A percentile compares a stretch with the other conserved stretches of the same genome.
Evolutionary conservation across 331 rosid genomes (phyloP).

Genomic region (Quercus tomentella): DNA sequence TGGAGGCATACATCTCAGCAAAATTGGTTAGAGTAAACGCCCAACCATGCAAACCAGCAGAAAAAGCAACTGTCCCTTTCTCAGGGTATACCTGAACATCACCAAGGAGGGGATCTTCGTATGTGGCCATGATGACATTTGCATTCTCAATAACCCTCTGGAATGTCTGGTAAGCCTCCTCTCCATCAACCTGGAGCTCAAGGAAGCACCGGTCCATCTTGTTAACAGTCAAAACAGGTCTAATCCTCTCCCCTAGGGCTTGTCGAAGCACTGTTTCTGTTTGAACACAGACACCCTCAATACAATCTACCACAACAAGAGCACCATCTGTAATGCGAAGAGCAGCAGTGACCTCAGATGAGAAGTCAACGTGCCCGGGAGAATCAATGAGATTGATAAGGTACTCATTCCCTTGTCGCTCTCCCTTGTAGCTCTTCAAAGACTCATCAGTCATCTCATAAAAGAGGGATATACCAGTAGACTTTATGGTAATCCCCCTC

Average conservation of each 20-base stretch:
- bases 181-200: slow-evolving; percentile 92
- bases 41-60: slow-evolving; percentile 87
- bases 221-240: slow-evolving; percentile 81
- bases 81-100: slow-evolving; percentile 56
- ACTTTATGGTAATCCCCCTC: slow-evolving; percentile 88
- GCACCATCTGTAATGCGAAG: slow-evolving; percentile 58
- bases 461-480: slow-evolving; percentile 86
- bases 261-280: slow-evolving; percentile 76
- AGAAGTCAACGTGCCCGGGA: slow-evolving; percentile 89
- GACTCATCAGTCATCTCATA: slow-evolving; percentile 64
- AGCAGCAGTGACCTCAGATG: slow-evolving; percentile 82
- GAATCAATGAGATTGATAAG: slow-evolving; percentile 91
- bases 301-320: slow-evolving; percentile 48
- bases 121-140: slow-evolving; percentile 82
- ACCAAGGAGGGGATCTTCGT: slow-evolving; percentile 68
- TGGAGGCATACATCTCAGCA: slow-evolving; percentile 79
- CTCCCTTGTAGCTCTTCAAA: slow-evolving; percentile 61
- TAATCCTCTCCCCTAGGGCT: slow-evolving; percentile 85
- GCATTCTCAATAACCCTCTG: slow-evolving; percentile 82
- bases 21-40: slow-evolving; percentile 48
- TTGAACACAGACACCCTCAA: slow-evolving; percentile 53
- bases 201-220: slow-evolving; percentile 96
- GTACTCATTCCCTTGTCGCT: slow-evolving; percentile 72
- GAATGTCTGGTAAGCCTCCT: slow-evolving; percentile 81
- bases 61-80: slow-evolving; percentile 51